These are phyloP conservation scores for Cryptosporidium viatorum DNA, from an alignment of 169 alveolate species.

Conservation along the genomic window DNA sequence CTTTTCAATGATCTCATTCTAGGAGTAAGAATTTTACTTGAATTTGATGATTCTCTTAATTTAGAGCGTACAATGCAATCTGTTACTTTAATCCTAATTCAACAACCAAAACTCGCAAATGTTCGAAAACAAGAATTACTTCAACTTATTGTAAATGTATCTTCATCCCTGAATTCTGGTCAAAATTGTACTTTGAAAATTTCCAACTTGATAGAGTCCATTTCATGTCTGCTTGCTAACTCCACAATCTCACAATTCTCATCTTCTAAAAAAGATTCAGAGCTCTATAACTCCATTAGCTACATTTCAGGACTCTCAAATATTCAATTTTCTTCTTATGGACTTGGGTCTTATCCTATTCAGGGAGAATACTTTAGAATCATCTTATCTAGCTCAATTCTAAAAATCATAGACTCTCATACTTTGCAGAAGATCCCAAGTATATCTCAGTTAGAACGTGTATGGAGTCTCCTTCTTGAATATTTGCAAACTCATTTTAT, in stretches of 20 bases:
- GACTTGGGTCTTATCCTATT: conserved; percentile 45
- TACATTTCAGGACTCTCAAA: conserved; percentile 14
- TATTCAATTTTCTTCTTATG: conserved; percentile 37
- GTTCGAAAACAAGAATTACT: conserved; percentile 13
- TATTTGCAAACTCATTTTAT: conserved; percentile 31
- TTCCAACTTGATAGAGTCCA: conserved; percentile 26
- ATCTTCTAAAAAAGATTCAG: not conserved
- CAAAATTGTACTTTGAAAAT: conserved; percentile 4
- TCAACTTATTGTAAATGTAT: conserved; percentile 34
- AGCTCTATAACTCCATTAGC: not conserved
- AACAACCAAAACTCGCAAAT: conserved; percentile 28
- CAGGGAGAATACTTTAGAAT: conserved; percentile 62
- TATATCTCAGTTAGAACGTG: not conserved
- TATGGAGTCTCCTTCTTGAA: conserved; percentile 18
- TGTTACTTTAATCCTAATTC: conserved; percentile 6
- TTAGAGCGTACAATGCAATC: conserved; percentile 38
- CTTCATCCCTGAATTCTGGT: conserved; percentile 5
- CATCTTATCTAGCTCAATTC: conserved; percentile 20
- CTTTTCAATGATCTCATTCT: not conserved
- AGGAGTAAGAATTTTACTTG: conserved; percentile 23
- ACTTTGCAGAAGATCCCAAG: not conserved
- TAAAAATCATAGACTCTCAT: not conserved
- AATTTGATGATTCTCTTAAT: conserved; percentile 42
- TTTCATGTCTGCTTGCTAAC: conserved; percentile 7
- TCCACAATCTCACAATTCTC: conserved; percentile 1